Base-by-base conservation (phyloP, 2,329 filamentous ascomycete genomes). In the Chaetomium globosum region DNA sequence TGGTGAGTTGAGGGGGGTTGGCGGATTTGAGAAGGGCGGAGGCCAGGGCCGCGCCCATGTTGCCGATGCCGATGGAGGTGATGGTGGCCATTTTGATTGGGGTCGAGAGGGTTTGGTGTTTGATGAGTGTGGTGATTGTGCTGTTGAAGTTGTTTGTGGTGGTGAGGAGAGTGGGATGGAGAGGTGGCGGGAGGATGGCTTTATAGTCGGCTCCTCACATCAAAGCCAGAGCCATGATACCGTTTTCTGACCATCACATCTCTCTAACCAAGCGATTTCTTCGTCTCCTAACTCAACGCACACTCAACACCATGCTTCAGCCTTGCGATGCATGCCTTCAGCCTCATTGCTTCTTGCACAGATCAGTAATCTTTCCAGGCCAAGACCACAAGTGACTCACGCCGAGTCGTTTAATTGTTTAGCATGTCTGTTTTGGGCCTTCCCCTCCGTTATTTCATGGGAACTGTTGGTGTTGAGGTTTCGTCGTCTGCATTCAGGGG, bases 41-140 rank as follows among this genome's bases (percentile, higher is more conserved):
- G 65, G 67, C 68, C 3, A 71, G 59, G 60, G 70, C 66, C 5
- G 67, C 64, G 67, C 71, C 71, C 67, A 74, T 71, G 66, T 71
- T 72, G 65, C 72, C 72, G 55, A 73, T 65, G 65, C 71, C 70
- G 59, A 73, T 67, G 59, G 63, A 67, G 21, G 68, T 67, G 51
- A 73, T 26, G 59, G 64, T 68, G 52, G 59, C 26, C 63, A 67
- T 65, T 57, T 28, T 58, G 62, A 13, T 9, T 31, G n/a, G 19
- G 43, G 36, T 33, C 55, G 51, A 26, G n/a, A 3, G 9, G 46
- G 48, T 30, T 57, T 33, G 31, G 19, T 56, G 59, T n/a, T 33
- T 26, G 9, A 4, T 33, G 21, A 26, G 33, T 23, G 19, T 46
- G 46, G 21, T 57, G 57, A 26, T 28, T 19, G 21, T 36, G 55